Evolutionary conservation across 2,329 filamentous ascomycete species (phyloP).

Genomic region (Colletotrichum trifolii): DNA sequence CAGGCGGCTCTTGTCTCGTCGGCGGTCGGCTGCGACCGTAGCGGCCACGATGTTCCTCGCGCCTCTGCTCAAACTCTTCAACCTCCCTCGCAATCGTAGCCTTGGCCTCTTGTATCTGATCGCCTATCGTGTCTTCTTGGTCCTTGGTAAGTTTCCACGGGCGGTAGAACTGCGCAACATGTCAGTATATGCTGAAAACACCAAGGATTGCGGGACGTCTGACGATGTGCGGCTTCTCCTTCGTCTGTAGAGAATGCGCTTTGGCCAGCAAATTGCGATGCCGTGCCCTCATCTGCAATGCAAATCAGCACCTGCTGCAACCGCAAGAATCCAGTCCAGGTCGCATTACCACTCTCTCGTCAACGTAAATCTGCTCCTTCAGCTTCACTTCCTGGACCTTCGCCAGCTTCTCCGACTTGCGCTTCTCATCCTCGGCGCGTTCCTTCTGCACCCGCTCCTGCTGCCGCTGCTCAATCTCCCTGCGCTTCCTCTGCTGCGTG

Average conservation of each 20-base stretch:
- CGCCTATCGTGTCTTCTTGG: constrained; percentile 77
- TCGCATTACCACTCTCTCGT: constrained; percentile 77
- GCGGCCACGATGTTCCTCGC: constrained; percentile 50
- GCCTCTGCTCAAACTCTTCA: constrained; percentile 67
- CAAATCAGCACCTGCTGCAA: constrained; percentile 39
- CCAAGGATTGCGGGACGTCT: constrained; percentile 46
- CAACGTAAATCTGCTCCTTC: constrained; percentile 78
- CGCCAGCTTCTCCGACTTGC: constrained; percentile 73
- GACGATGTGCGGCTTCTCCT: constrained; percentile 78
- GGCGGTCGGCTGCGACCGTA: constrained; percentile 40
- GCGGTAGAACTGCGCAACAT: constrained; percentile 78
- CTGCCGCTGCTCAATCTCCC: constrained; percentile 85
- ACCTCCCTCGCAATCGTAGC: constrained; percentile 72
- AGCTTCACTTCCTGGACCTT: constrained; percentile 70
- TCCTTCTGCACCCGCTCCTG: constrained; percentile 80
- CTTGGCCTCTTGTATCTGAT: constrained; percentile 76
- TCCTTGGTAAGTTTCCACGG: constrained; percentile 79
- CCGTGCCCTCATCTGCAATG: constrained; percentile 74
- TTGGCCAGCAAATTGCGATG: constrained; percentile 78
- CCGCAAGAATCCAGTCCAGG: neutral
- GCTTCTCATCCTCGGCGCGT: constrained; percentile 75
- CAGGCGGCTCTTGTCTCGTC: constrained; percentile 42
- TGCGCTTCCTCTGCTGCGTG: constrained; percentile 74
- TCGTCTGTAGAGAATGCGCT: constrained; percentile 80
- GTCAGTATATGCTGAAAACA: neutral